phyloP scores from a whole-genome alignment of 176 grass and related monocot species.

The Aegilops tauschii region DNA sequence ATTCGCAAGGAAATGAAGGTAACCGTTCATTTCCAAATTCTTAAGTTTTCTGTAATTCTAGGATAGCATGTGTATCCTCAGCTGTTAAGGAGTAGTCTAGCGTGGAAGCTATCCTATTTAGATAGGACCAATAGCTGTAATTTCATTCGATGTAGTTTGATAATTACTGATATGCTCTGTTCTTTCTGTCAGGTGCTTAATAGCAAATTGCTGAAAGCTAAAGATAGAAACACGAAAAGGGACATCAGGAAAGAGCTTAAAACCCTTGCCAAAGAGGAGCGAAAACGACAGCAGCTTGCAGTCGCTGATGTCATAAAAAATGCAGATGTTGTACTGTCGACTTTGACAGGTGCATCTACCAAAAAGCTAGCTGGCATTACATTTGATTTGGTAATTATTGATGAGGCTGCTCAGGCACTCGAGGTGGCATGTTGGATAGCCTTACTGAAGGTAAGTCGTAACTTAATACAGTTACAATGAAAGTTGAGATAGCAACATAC shows the following conservation, averaged over 20 bases:
- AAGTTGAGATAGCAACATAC: background rate
- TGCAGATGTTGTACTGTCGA: constrained; percentile 84
- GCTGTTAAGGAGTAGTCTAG: background rate
- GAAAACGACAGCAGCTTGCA: constrained; percentile 87
- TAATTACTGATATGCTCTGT: constrained; percentile 1
- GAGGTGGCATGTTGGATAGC: constrained; percentile 97
- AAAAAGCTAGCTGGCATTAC: constrained; percentile 66
- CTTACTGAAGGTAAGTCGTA: constrained; percentile 74
- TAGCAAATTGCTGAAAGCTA: constrained; percentile 88
- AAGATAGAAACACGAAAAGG: constrained; percentile 84
- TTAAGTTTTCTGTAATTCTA: background rate
- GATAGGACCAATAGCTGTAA: background rate
- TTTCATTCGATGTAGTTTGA: background rate
- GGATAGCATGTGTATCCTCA: background rate
- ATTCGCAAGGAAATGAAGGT: constrained; percentile 99
- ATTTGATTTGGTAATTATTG: constrained; percentile 97
- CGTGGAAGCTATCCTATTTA: background rate
- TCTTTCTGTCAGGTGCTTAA: constrained; percentile 56
- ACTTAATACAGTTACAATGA: constrained; percentile 6
- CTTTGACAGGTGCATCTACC: constrained; percentile 91
- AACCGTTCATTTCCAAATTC: background rate
- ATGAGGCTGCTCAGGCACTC: constrained; percentile 98
- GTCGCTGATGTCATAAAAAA: constrained; percentile 92
- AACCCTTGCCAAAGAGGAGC: constrained; percentile 87
- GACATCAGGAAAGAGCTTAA: constrained; percentile 93